Conservation (phyloP, 805 yeast species). For the Candida nitratophila region DNA sequence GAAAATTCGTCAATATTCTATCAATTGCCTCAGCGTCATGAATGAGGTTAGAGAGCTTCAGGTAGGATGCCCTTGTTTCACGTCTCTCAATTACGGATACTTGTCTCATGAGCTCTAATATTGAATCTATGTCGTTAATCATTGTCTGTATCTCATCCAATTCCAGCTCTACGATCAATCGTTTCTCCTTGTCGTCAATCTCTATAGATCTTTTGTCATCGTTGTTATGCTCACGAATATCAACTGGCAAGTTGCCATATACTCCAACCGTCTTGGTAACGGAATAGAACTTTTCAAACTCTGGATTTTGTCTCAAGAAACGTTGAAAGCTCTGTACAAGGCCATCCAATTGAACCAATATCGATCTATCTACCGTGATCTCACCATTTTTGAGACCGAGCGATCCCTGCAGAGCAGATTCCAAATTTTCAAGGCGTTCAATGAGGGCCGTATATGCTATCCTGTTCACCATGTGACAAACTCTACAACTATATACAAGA, state of each 20-base stretch:
- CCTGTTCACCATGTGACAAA: too few relatives aligned
- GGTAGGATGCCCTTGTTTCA: neutral
- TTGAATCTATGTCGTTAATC: conserved; percentile 7
- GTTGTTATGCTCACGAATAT: neutral
- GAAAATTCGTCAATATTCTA: conserved; percentile 6
- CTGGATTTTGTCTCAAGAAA: conserved; percentile 3
- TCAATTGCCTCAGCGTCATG: neutral
- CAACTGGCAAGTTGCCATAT: conserved; percentile 4
- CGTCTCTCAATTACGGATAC: neutral
- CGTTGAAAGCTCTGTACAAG: conserved; percentile 2
- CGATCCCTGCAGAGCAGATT: too few relatives aligned
- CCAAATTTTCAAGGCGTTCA: too few relatives aligned
- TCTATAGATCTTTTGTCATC: conserved; percentile 5
- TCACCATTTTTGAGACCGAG: too few relatives aligned
- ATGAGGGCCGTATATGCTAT: too few relatives aligned
- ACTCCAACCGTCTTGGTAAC: conserved; percentile 5
- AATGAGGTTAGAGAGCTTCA: neutral
- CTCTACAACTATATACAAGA: too few relatives aligned
- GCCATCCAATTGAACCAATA: conserved; percentile 2
- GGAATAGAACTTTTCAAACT: conserved; percentile 3
- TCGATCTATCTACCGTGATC: neutral
- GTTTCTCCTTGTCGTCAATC: neutral
- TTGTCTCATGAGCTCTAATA: conserved; percentile 2
- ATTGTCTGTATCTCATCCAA: conserved; percentile 4
- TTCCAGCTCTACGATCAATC: conserved; percentile 8